Evolutionary conservation across 176 grass and related monocot genomes (phyloP).

Genomic region (Rhynchospora breviuscula): DNA sequence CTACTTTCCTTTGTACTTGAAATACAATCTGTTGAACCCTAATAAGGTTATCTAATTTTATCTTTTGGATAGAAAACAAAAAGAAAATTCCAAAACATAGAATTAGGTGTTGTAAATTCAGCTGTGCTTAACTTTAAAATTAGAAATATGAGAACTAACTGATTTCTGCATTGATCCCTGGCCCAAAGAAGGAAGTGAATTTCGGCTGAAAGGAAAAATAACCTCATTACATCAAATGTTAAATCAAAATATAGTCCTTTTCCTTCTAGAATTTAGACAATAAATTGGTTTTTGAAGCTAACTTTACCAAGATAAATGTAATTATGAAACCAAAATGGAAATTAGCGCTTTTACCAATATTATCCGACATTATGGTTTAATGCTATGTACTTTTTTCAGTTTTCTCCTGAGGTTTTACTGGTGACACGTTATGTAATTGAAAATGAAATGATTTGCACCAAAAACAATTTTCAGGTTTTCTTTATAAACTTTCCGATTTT

Average conservation of each 20-base stretch:
- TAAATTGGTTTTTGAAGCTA: not conserved
- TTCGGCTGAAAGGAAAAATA: slow-evolving; percentile 35
- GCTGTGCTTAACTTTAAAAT: not conserved
- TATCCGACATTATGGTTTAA: not conserved
- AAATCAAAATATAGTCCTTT: not conserved
- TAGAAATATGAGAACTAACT: slow-evolving; percentile 22
- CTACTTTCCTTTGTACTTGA: not conserved
- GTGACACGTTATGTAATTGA: not conserved
- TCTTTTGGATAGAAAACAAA: not conserved
- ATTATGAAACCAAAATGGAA: not conserved
- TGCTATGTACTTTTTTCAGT: not conserved
- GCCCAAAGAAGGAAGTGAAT: slow-evolving; percentile 47
- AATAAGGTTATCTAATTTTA: not conserved
- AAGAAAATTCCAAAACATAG: not conserved
- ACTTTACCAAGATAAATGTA: not conserved
- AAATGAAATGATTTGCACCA: not conserved
- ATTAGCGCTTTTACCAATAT: not conserved
- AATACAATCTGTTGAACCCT: no score
- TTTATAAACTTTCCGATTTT: not conserved
- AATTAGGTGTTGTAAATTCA: not conserved
- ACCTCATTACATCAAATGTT: not conserved
- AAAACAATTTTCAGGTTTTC: not conserved
- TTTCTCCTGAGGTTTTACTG: not conserved
- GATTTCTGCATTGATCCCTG: slow-evolving; percentile 44
- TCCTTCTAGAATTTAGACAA: not conserved